These are phyloP conservation scores for Blastobotrys persicus DNA, from an alignment of 1,139 yeast genomes.

Conservation along the genomic window DNA sequence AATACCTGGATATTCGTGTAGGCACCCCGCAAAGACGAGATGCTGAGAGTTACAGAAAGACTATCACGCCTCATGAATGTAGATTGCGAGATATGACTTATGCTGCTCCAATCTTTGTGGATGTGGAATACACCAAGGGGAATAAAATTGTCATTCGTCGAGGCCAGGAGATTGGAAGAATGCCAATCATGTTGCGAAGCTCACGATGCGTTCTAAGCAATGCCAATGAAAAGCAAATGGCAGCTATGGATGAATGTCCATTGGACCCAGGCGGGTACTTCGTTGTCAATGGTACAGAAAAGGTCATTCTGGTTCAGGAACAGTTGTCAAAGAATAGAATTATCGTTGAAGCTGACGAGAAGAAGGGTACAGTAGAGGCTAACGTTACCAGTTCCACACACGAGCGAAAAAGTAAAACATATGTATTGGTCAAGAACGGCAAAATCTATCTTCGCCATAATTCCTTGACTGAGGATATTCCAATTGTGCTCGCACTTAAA, in stretches of 20 bases:
- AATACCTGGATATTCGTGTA: slow-evolving; percentile 86
- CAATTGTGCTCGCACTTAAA: slow-evolving; percentile 86
- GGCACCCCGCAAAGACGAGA: slow-evolving; percentile 58
- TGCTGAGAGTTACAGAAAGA: slow-evolving; percentile 43
- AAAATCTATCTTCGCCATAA: slow-evolving; percentile 90
- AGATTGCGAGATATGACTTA: slow-evolving; percentile 91
- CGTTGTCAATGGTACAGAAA: slow-evolving; percentile 96
- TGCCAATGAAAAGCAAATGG: slow-evolving; percentile 79
- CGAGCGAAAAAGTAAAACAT: slow-evolving; percentile 95
- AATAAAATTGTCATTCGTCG: slow-evolving; percentile 84
- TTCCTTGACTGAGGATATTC: slow-evolving; percentile 91
- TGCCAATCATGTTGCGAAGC: slow-evolving; percentile 96
- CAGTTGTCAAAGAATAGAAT: slow-evolving; percentile 96
- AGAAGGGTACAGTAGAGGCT: slow-evolving; percentile 92
- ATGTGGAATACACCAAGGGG: slow-evolving; percentile 95
- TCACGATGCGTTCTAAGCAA: slow-evolving; percentile 86
- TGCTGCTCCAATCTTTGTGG: slow-evolving; percentile 94
- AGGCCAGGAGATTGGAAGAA: slow-evolving; percentile 91
- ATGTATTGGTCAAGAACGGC: slow-evolving; percentile 87
- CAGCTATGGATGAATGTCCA: slow-evolving; percentile 88
- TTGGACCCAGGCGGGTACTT: slow-evolving; percentile 98
- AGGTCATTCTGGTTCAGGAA: slow-evolving; percentile 94
- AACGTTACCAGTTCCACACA: slow-evolving; percentile 97
- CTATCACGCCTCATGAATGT: slow-evolving; percentile 92
- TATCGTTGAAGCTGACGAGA: slow-evolving; percentile 95